phyloP scores from a whole-genome alignment of 2,329 filamentous ascomycete genomes.

The Akanthomyces dipterigenus region DNA sequence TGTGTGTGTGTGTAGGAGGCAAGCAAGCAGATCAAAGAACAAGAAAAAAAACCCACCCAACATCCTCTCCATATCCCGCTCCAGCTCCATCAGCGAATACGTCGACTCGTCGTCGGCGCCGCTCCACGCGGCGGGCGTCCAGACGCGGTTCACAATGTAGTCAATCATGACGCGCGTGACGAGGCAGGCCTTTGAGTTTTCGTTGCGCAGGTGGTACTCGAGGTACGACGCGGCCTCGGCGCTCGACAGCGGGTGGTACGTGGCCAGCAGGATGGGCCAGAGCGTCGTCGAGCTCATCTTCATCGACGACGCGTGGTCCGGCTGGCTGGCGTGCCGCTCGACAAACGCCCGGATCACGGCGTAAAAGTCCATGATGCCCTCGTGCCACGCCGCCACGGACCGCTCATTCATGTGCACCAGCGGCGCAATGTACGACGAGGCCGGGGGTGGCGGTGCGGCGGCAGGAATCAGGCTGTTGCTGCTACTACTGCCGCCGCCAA shows the following conservation, averaged over 20 bases:
- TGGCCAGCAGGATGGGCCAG: slow-evolving; percentile 31
- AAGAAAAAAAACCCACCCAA: slow-evolving; percentile 22
- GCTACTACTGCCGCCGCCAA: not conserved
- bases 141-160: slow-evolving; percentile 35
- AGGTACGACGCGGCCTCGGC: slow-evolving; percentile 34
- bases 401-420: slow-evolving; percentile 31
- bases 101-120: slow-evolving; percentile 30
- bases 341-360: slow-evolving; percentile 29
- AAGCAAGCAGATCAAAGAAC: not conserved
- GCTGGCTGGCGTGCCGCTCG: slow-evolving; percentile 26
- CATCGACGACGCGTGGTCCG: slow-evolving; percentile 22
- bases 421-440: slow-evolving; percentile 17
- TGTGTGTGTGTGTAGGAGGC: no score
- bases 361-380: slow-evolving; percentile 32
- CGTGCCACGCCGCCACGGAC: slow-evolving; percentile 28
- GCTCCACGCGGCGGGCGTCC: slow-evolving; percentile 33
- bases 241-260: slow-evolving; percentile 31
- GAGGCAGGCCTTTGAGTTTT: slow-evolving; percentile 35
- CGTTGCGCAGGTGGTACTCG: slow-evolving; percentile 32
- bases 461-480: not conserved
- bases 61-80: slow-evolving; percentile 29
- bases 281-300: slow-evolving; percentile 25
- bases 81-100: slow-evolving; percentile 28
- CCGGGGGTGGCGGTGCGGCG: not conserved
- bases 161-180: slow-evolving; percentile 36